Base-by-base conservation (phyloP, 225 moss, liverwort and hornwort species). In the Climacium dendroides region DNA sequence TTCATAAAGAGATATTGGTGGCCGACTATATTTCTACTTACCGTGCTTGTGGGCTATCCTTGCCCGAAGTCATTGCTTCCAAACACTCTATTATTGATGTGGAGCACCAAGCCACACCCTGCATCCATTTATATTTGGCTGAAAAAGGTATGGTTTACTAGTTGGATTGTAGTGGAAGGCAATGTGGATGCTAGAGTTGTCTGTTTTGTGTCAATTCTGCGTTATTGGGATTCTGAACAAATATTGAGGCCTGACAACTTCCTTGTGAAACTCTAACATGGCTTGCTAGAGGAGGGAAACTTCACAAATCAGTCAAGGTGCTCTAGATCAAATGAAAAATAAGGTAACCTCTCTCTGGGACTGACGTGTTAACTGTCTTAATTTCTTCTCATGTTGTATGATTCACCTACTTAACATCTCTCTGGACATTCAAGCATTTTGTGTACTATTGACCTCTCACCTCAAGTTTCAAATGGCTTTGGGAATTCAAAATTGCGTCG, bases 51-150 rank as follows among this genome's bases (percentile, higher is more conserved):
- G 54, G 94, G 96, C 45, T 98, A 94, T 85, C 95, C 94, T n/a
- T 95, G 92, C 85, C 96, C 96, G 8, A 60, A 91, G 63, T 94
- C 96, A 17, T 78, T 98, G 71, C 73, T 98, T 85, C 87, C 90
- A n/a, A 95, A 95, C 66, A 90, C 93, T 80, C 20, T 95, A 7
- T 85, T 96, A 34, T 88, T 98, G 62, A 89, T 96, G 93, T 98
- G 96, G 96, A 96, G 90, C 87, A 96, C 97, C 65, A 98, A 96
- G 74, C 97, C 97, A 9, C 89, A 62, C 73, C 94, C 95, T 88
- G 83, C 94, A 88, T 95, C 97, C 26, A 94, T 97, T 37, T 94
- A 96, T 78, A 53, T 93, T 48, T 98, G 96, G 96, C 90, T 95
- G 86, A 94, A 94, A 89, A 87, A 94, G 87, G 94, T 96, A 94